Evolutionary conservation across 495 filamentous ascomycete species (phyloP), one percentile per base, ranked within the genome.

Genomic region (Podospora australis): DNA sequence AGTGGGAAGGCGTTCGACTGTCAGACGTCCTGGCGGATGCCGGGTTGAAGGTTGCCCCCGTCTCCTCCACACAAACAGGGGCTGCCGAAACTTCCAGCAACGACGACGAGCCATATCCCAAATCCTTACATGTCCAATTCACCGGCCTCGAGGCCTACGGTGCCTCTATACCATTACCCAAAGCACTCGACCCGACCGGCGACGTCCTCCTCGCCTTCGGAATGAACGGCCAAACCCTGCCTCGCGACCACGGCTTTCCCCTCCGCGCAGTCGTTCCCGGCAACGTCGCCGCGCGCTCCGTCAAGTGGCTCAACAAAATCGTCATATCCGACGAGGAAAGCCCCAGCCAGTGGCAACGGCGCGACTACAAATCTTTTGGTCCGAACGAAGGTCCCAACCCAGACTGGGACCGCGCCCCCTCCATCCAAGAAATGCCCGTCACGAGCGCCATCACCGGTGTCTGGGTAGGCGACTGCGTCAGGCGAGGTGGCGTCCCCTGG

Each of bases 251-350:
- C 52, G 82, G 82, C 8, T 78, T 70, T 47, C 81, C 81, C 0
- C 61, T 84, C 13, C 71, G 81, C 4, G 73, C 77, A 0, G 66
- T 85, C 13, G 72, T 83, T 0, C 82, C 82, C 5, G 82, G 82
- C 4, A 70, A 78, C 28, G 78, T 76, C 4, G 82, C 77, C 4
- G 81, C 77, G 10, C 69, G 81, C 24, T 78, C 71, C 39, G 82
- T 86, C 11, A 86, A 86, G 53, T 86, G 81, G 80, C 70, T 84
- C 0, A 76, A 72, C 56, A 71, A 70, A 17, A 81, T 86, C 44
- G 75, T 71, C 4, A 62, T 84, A 2, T 69, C 74, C 23, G 72
- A 77, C 42, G 71, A 79, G 48, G 81, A 84, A 48, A 78, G 71
- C 22, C 57, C 56, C 1, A 78, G 75, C 39, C 68, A 78, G 50